Base-by-base conservation (phyloP, 108 stramenopile genomes). In the Pseudonitzschia delicatissima region DNA sequence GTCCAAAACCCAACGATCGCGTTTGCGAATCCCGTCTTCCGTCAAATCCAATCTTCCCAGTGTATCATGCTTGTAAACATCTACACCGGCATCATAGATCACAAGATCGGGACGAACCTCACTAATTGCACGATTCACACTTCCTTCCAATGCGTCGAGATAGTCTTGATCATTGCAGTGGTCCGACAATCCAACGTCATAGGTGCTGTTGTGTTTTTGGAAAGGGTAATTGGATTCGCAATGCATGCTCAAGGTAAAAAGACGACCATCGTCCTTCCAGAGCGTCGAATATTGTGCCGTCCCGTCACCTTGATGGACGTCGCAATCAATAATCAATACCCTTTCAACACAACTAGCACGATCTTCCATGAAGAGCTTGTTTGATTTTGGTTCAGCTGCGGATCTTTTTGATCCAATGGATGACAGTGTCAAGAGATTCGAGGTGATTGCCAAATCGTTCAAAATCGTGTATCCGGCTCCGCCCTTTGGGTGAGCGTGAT, bases 261-360 rank as follows among this genome's bases (percentile, higher is more conserved):
- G 48, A 48, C 71, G 78, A 5, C 61, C 23, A n/a, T 44, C 67
- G 0, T 13, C 20, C 3, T 59, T 42, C 68, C 68, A 68, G 17
- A 75, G 48, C 12, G 32, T 36, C 3, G 63, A 55, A 62, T 83
- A 78, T 58, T 67, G 35, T 44, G 79, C 80, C 12, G 83, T 84
- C 2, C 86, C 86, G 67, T 87, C 83, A 0, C 82, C 93, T 57
- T 94, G 93, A 77, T 94, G 93, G 3, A 91, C 93, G 69, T 94
- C 93, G 35, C 86, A 85, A 72, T 94, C 93, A 35, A 94, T 79
- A 28, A 91, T 84, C 42, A 91, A 57, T 12, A 94, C 87, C n/a
- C 83, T 71, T 40, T 83, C 51, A 15, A 86, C 67, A 5, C 15
- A 26, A 21, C 8, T 39, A 11, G 8, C 37, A 39, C 11, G 11